Base-by-base conservation (phyloP, 2,329 filamentous ascomycete genomes). In the Ampelomyces quisqualis region DNA sequence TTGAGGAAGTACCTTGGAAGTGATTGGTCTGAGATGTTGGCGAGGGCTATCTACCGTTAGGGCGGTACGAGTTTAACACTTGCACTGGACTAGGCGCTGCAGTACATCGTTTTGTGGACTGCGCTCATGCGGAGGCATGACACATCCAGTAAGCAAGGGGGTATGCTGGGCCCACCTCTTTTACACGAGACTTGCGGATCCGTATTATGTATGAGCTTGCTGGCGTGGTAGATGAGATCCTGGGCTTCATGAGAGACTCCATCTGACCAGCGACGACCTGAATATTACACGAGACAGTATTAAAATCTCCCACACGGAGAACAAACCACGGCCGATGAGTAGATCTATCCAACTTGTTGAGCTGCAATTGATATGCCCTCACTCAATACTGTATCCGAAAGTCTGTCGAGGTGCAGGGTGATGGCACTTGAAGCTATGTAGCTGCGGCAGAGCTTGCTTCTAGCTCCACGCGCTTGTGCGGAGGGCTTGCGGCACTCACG, bases 101-200 rank as follows among this genome's bases (percentile, higher is more conserved):
- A 57, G 37, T 30, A 44, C 11, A 11, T 8, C n/a, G 7, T 10
- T 35, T 49, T 43, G 33, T 45, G 45, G 28, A 40, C 28, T 45
- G 45, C 45, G 42, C 32, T 38, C 37, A 54, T 60, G 60, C 55
- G 58, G 57, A 64, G 58, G 53, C 56, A 24, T 20, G 13, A 31
- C 33, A 27, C 40, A 44, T 35, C 30, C 46, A 47, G 49, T 53
- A 37, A 43, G 41, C 24, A 43, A 43, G 35, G 29, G 40, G 47
- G 41, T 41, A 40, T 51, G 42, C 26, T 24, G 38, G 49, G 35
- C 51, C 43, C 51, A 43, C 50, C 49, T 32, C 11, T 38, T 40
- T 36, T 28, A 45, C 39, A 44, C 47, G 48, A 49, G 32, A 27
- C 42, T 42, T 62, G 58, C 56, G 56, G 58, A 60, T 21, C 56